A percentile compares a stretch with the other conserved stretches of the same genome.
Conservation (phyloP, 495 filamentous ascomycete genomes). For the Pyronema omphalodes region DNA sequence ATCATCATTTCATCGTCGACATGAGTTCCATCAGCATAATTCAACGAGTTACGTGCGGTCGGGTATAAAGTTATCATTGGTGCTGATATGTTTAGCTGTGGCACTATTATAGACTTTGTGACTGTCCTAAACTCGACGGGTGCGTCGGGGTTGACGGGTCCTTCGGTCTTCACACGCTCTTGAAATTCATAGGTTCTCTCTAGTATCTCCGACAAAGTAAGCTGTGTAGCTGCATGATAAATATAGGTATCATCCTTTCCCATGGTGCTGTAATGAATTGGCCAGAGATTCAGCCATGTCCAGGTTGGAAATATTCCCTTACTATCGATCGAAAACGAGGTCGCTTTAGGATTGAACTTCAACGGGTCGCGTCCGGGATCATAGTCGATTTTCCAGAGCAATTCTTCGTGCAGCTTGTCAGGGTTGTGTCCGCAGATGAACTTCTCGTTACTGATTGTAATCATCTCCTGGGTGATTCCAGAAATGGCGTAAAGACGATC, state of each 20-base stretch:
- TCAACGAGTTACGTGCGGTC: not conserved
- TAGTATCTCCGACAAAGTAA: not conserved
- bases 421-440: not conserved
- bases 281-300: conserved; percentile 1
- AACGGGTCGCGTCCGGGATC: not conserved
- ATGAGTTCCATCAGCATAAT: not conserved
- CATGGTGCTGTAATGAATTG: not conserved
- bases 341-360: not conserved
- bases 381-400: not conserved
- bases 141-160: not conserved
- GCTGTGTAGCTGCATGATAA: not conserved
- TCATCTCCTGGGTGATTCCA: not conserved
- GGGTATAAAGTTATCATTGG: not conserved
- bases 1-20: not conserved
- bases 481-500: not conserved
- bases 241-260: not conserved
- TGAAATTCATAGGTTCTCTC: not conserved
- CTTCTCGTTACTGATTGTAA: not conserved
- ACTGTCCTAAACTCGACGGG: too few species aligned
- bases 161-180: too few species aligned
- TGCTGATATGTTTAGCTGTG: not conserved
- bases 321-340: not conserved
- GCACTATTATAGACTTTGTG: too few species aligned
- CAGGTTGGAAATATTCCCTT: not conserved
- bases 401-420: not conserved